Evolutionary conservation across 2,329 filamentous ascomycete genomes (phyloP), one percentile per base, ranked within the genome.

Genomic region (Alternaria incomplexa): DNA sequence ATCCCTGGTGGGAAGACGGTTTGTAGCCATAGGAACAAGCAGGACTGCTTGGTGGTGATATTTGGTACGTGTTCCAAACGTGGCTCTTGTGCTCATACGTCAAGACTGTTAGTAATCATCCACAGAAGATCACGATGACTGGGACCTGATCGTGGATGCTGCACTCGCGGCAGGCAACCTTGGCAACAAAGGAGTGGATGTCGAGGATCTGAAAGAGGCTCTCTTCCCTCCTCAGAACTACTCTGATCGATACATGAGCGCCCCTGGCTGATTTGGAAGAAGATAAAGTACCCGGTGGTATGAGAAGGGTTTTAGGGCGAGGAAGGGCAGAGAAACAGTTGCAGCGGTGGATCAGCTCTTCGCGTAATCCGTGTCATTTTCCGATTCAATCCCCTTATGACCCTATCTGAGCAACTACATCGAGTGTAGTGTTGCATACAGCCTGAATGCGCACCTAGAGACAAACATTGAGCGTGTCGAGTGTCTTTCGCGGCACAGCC

Each of bases 291-390:
- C 36, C 36, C 15, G 36, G 36, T 17, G 36, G 15, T 40, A 17
- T 40, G 36, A 11, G 36, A 40, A 40, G 36, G n/a, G 36, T 11
- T 40, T 17, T 3, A 17, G 69, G 71, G 23, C 67, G 67, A 5
- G 63, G 64, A 3, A 71, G 72, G 30, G 75, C 80, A 0, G 81
- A 81, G 53, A 86, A 86, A 62, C 65, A 67, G 65, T 87, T 87
- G 9, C 82, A 67, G 0, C 73, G 61, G 6, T 84, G 76, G 54
- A 83, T 84, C 25, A 72, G 73, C 40, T 28, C 15, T 45, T n/a
- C 13, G 20, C 23, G 36, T 40, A 40, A 40, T 40, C n/a, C 10
- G 26, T 28, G 26, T 11, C 26, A 28, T 28, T 28, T 28, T 28
- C 26, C 26, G 26, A 11, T 28, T 28, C 26, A 28, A 11, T 28